Percentiles rank a stretch among this genome's conserved stretches.
These are phyloP conservation scores for Penicillium oxalicum DNA, from an alignment of 2,329 filamentous ascomycete genomes.

Conservation along the genomic window DNA sequence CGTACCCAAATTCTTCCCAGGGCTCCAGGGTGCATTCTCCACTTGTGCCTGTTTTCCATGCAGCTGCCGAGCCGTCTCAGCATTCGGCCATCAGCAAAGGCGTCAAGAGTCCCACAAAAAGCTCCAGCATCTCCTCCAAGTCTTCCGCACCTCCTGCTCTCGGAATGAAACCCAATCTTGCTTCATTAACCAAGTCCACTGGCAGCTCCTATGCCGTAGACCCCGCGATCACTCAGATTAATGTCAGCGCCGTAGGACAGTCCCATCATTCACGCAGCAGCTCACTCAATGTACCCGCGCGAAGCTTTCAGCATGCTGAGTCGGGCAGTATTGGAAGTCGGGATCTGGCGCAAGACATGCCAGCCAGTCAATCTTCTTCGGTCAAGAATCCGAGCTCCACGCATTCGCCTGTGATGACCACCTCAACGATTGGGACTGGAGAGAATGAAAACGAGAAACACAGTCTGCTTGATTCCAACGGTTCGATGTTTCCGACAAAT, in stretches of 20 bases:
- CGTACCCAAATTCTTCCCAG: slow-evolving; percentile 29
- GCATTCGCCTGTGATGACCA: slow-evolving; percentile 31
- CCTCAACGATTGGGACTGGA: slow-evolving; percentile 21
- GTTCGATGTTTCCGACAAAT: slow-evolving; percentile 13
- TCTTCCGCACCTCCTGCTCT: slow-evolving; percentile 34
- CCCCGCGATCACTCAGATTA: slow-evolving; percentile 42
- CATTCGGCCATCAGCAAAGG: slow-evolving; percentile 24
- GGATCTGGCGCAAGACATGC: slow-evolving; percentile 25
- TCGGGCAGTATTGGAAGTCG: slow-evolving; percentile 25
- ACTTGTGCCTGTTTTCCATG: slow-evolving; percentile 26
- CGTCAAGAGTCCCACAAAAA: slow-evolving; percentile 38
- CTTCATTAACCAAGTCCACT: slow-evolving; percentile 31
- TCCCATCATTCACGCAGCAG: slow-evolving; percentile 26
- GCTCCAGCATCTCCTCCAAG: slow-evolving; percentile 39
- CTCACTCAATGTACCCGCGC: slow-evolving; percentile 28
- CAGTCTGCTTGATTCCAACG: slow-evolving; percentile 16
- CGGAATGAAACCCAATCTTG: slow-evolving; percentile 34
- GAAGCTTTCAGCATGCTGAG: slow-evolving; percentile 26
- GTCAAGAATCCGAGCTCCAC: slow-evolving; percentile 25
- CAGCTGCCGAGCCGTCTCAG: slow-evolving; percentile 23
- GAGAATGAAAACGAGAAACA: slow-evolving; percentile 22
- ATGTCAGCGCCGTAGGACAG: slow-evolving; percentile 34
- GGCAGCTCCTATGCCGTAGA: slow-evolving; percentile 35
- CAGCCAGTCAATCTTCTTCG: slow-evolving; percentile 28
- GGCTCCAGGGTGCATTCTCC: slow-evolving; percentile 37